Conservation (phyloP, 2,329 filamentous ascomycete species). For the Ascosphaera apis region DNA sequence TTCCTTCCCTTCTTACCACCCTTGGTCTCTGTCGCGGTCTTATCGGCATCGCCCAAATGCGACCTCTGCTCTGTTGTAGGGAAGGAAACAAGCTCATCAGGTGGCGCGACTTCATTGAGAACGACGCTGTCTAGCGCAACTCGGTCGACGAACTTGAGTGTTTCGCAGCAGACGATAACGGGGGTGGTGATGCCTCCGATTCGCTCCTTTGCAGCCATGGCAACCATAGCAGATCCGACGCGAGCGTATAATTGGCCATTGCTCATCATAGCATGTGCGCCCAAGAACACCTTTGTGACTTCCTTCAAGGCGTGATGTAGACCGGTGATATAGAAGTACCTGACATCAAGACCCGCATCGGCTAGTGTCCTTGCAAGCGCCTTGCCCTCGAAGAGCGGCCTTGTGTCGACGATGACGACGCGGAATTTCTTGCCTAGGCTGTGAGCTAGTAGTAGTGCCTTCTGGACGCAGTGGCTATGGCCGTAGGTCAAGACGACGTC, state of each 20-base stretch:
- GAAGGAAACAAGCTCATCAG: constrained; percentile 36
- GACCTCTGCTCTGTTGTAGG: constrained; percentile 8
- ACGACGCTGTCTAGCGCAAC: constrained; percentile 83
- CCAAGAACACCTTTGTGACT: constrained; percentile 54
- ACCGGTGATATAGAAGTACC: constrained; percentile 62
- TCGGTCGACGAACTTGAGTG: constrained; percentile 79
- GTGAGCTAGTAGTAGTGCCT: constrained; percentile 52
- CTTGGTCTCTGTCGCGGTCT: constrained; percentile 2
- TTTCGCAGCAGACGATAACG: constrained; percentile 79
- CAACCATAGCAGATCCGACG: constrained; percentile 67
- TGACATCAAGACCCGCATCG: constrained; percentile 47
- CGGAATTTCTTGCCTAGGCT: constrained; percentile 49
- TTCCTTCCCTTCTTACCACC: constrained; percentile 3
- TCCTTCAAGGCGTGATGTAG: constrained; percentile 50
- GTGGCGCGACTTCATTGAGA: constrained; percentile 70
- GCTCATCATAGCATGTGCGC: constrained; percentile 84
- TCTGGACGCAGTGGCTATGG: constrained; percentile 66
- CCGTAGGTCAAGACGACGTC: constrained; percentile 75
- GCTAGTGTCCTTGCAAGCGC: constrained; percentile 49
- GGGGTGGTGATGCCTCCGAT: constrained; percentile 38
- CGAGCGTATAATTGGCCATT: constrained; percentile 80
- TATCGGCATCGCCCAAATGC: constrained; percentile 1
- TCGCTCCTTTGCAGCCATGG: constrained; percentile 51
- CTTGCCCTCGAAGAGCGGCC: constrained; percentile 46
- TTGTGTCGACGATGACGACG: constrained; percentile 63